These are phyloP conservation scores for Rubus parviflorus DNA, from an alignment of 306 rosid genomes.

Conservation along the genomic window DNA sequence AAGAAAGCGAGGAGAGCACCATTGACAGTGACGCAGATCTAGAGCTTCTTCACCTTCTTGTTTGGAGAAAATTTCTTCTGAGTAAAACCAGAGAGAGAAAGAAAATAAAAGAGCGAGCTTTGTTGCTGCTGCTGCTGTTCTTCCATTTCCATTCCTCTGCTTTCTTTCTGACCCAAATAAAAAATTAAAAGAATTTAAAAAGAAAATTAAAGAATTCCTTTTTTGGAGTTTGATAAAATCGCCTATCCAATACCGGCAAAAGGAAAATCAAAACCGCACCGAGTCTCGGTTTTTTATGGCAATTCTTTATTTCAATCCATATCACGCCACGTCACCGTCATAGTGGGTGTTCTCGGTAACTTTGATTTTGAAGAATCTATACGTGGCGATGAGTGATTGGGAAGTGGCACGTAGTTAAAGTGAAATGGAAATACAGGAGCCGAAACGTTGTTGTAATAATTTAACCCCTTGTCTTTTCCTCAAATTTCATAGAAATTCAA, in stretches of 20 bases:
- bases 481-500: constrained; percentile 62
- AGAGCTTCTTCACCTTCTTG: constrained; percentile 5
- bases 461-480: constrained; percentile 26
- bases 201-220: neutral
- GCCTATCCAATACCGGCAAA: constrained; percentile 30
- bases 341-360: constrained; percentile 10
- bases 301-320: constrained; percentile 27
- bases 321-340: constrained; percentile 33
- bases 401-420: neutral
- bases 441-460: constrained; percentile 19
- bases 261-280: constrained; percentile 38
- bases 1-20: neutral
- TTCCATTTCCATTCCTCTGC: constrained; percentile 37
- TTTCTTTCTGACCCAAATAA: constrained; percentile 1
- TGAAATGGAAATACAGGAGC: constrained; percentile 9
- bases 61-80: neutral
- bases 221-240: constrained; percentile 37
- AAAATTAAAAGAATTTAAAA: neutral
- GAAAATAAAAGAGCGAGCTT: constrained; percentile 27
- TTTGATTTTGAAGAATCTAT: neutral
- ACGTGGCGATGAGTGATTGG: neutral
- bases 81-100: constrained; percentile 7
- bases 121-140: constrained; percentile 23
- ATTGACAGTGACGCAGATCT: constrained; percentile 49
- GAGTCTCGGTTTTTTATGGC: constrained; percentile 19